These are phyloP conservation scores for Fusarium euwallaceae DNA, from an alignment of 2,329 filamentous ascomycete genomes.

Conservation along the genomic window DNA sequence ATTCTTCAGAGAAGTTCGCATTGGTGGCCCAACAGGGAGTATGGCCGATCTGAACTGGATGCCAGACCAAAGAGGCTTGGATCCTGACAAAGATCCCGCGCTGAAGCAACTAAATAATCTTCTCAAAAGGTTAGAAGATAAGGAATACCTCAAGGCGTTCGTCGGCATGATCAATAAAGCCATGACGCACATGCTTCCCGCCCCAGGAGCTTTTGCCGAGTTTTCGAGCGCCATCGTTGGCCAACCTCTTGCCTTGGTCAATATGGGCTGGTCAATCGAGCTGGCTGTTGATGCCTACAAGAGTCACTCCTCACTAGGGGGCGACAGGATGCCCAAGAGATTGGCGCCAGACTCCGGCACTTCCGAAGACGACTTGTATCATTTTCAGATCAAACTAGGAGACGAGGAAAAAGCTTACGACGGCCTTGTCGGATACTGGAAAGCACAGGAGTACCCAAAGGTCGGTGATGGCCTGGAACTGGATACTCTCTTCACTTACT, in stretches of 20 bases:
- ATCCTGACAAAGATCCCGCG: constrained; percentile 7
- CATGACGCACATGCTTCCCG: constrained; percentile 40
- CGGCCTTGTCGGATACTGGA: too few relatives aligned
- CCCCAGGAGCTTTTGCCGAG: constrained; percentile 53
- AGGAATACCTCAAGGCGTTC: constrained; percentile 49
- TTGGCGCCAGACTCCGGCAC: too few relatives aligned
- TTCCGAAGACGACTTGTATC: too few relatives aligned
- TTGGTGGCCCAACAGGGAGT: constrained; percentile 49
- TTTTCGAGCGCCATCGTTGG: constrained; percentile 55
- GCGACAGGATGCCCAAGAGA: too few relatives aligned
- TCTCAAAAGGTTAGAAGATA: constrained; percentile 37
- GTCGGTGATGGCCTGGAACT: too few relatives aligned
- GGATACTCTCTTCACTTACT: too few relatives aligned
- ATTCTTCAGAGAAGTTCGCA: constrained; percentile 57
- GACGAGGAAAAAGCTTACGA: too few relatives aligned
- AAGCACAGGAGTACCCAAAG: too few relatives aligned
- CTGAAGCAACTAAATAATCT: constrained; percentile 48
- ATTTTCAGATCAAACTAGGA: too few relatives aligned
- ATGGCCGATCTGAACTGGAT: constrained; percentile 48
- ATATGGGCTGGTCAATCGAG: constrained; percentile 56
- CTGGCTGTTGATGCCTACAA: constrained; percentile 29
- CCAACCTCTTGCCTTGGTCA: constrained; percentile 57
- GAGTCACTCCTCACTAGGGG: too few relatives aligned
- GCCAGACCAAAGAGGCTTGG: constrained; percentile 45
- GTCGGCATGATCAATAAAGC: constrained; percentile 52